Evolutionary conservation across 192 early-diverging fungal species (phyloP).

Genomic region (Coemansia sp.): DNA sequence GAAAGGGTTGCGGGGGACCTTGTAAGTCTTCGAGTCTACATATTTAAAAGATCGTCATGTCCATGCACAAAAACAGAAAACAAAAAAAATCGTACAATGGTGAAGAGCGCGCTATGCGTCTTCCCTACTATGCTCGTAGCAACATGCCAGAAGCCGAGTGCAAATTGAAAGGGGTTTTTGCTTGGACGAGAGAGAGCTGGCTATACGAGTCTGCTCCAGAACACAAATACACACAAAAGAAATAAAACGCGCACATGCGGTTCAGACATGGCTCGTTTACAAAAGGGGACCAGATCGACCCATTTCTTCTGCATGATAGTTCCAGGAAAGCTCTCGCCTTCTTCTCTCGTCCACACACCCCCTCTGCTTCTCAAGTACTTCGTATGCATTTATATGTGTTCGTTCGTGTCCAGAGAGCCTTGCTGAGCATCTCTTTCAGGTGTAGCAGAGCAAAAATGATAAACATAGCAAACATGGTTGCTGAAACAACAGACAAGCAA

Average conservation of each 20-base stretch:
- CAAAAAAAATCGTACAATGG: slow-evolving; percentile 23
- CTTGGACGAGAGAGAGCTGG: too few relatives aligned
- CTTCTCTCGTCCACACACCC: not conserved
- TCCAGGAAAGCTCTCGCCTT: not conserved
- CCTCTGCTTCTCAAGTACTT: not conserved
- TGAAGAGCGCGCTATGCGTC: slow-evolving; percentile 13
- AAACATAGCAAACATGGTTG: not conserved
- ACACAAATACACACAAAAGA: too few relatives aligned
- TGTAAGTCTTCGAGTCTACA: slow-evolving; percentile 81
- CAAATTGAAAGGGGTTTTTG: too few relatives aligned
- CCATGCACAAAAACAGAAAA: not conserved
- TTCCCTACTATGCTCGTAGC: slow-evolving; percentile 4
- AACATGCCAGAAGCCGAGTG: too few relatives aligned
- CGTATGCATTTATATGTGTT: slow-evolving; percentile 14
- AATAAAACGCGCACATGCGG: too few relatives aligned
- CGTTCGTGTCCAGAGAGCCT: slow-evolving; percentile 61
- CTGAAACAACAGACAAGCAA: not conserved
- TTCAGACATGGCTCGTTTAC: too few relatives aligned
- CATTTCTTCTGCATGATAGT: too few relatives aligned
- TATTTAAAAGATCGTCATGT: slow-evolving; percentile 14
- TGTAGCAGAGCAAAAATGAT: slow-evolving; percentile 8
- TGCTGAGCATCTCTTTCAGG: slow-evolving; percentile 48
- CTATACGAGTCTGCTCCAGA: too few relatives aligned
- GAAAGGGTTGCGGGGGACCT: slow-evolving; percentile 96
- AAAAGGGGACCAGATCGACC: too few relatives aligned